Evolutionary conservation across 73 alveolate species (phyloP), one percentile per base, ranked within the genome.

Genomic region (Paramecium tetraurelia): DNA sequence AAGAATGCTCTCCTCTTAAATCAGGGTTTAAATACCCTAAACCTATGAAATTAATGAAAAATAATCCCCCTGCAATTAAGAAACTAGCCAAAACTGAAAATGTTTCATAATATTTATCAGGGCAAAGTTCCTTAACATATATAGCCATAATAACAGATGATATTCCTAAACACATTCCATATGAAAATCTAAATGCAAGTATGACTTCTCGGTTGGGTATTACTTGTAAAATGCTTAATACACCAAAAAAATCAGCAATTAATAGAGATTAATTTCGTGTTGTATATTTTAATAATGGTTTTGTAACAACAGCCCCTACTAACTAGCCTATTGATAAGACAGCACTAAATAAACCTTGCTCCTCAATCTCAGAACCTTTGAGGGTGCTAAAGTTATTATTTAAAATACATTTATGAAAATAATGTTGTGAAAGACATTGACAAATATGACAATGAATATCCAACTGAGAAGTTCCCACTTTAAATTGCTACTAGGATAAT

Each of bases 341-440:
- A 9, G 86, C 86, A 72, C 86, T 40, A 18, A 72, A 72, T n/a
- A 72, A 36, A 2, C 63, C 86, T 20, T 72, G 27, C 35, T 72
- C 59, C 7, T 31, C 53, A 5, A 43, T 72, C 14, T 10, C 63
- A 5, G 86, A 36, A 12, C 86, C 86, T 72, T 72, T 33, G 1
- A 72, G 63, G 0, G 86, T 36, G n/a, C 59, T 72, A 12, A 1
- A 53, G 4, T 18, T 16, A n/a, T 5, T 18, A 53, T 53, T 18
- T n/a, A 7, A 27, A 7, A 12, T 72, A 72, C 86, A 72, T 72
- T 38, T 36, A 72, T 16, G 59, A 36, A 36, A 72, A 72, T 33
- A 72, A 35, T n/a, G 29, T 72, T 16, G 57, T 40, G 20, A 36
- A 72, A 6, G 86, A 70, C 58, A 70, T 27, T 12, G 86, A 31